These are phyloP conservation scores for Stylosanthes scabra DNA, from an alignment of 331 rosid genomes.

Conservation along the genomic window DNA sequence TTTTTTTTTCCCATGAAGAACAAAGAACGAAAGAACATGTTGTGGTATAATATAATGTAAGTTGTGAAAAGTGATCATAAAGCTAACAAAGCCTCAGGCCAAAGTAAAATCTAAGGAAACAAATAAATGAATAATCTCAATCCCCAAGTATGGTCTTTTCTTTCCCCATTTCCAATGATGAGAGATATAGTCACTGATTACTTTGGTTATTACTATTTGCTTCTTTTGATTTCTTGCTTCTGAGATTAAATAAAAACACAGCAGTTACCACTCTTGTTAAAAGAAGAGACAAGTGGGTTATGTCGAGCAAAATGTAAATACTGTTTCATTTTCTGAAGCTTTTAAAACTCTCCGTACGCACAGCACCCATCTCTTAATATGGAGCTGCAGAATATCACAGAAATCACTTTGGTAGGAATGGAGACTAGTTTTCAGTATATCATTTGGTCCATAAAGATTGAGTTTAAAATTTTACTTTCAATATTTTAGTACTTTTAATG, in stretches of 20 bases:
- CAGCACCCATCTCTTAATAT: too few species aligned
- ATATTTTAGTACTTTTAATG: too few species aligned
- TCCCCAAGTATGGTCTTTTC: constrained; percentile 63
- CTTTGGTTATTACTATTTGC: constrained; percentile 51
- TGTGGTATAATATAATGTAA: neutral
- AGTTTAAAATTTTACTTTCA: too few species aligned
- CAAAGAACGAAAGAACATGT: neutral
- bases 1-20: constrained; percentile 18
- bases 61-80: constrained; percentile 69
- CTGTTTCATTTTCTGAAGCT: constrained; percentile 30
- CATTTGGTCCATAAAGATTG: too few species aligned
- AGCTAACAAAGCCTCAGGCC: constrained; percentile 47
- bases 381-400: too few species aligned
- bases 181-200: constrained; percentile 35
- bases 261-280: constrained; percentile 38
- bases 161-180: constrained; percentile 80
- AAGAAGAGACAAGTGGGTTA: constrained; percentile 55
- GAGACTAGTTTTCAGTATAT: too few species aligned
- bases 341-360: constrained; percentile 37
- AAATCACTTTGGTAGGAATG: too few species aligned
- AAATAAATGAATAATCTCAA: constrained; percentile 39
- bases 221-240: constrained; percentile 37
- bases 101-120: constrained; percentile 49
- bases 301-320: constrained; percentile 20
- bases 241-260: constrained; percentile 16